A percentile compares a stretch with the other conserved stretches of the same genome.
phyloP scores from a whole-genome alignment of 2,329 filamentous ascomycete genomes.

The Penicillium janthinellum region DNA sequence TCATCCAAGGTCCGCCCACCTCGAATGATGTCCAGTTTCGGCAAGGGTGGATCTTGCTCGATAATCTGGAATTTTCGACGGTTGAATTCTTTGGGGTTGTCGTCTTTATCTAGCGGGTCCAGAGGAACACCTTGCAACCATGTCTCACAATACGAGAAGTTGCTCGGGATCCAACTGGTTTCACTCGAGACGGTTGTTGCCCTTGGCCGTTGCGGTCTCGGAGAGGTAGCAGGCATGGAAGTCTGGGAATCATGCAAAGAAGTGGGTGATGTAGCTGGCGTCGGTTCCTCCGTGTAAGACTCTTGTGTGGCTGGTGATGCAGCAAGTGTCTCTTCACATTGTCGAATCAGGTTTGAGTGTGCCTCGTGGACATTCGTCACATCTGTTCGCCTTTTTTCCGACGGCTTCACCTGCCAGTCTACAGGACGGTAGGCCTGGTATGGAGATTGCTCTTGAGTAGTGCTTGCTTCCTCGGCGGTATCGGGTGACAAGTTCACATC shows the following conservation, averaged over 20 bases:
- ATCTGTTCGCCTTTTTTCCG: slow-evolving; percentile 12
- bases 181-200: slow-evolving; percentile 41
- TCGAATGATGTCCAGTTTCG: slow-evolving; percentile 23
- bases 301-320: slow-evolving; percentile 12
- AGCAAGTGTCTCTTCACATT: slow-evolving; percentile 26
- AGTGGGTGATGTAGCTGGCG: slow-evolving; percentile 11
- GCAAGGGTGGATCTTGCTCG: slow-evolving; percentile 36
- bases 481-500: neutral
- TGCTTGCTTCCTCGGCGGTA: neutral
- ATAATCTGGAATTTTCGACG: slow-evolving; percentile 42
- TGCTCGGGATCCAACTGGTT: slow-evolving; percentile 41
- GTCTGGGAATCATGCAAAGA: neutral
- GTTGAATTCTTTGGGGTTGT: slow-evolving; percentile 32
- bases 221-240: slow-evolving; percentile 20
- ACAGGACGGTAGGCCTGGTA: slow-evolving; percentile 23
- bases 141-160: slow-evolving; percentile 40
- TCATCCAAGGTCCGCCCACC: slow-evolving; percentile 24
- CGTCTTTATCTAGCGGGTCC: slow-evolving; percentile 30
- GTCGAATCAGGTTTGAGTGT: slow-evolving; percentile 35
- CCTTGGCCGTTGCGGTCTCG: slow-evolving; percentile 32
- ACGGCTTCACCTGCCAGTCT: slow-evolving; percentile 10
- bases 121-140: slow-evolving; percentile 42
- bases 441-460: slow-evolving; percentile 4
- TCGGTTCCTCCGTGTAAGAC: slow-evolving; percentile 15
- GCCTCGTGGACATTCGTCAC: slow-evolving; percentile 38